Percentiles rank a stretch among this genome's conserved stretches.
Conservation (phyloP, 2,329 filamentous ascomycete genomes). For the Fusarium sublunatum region DNA sequence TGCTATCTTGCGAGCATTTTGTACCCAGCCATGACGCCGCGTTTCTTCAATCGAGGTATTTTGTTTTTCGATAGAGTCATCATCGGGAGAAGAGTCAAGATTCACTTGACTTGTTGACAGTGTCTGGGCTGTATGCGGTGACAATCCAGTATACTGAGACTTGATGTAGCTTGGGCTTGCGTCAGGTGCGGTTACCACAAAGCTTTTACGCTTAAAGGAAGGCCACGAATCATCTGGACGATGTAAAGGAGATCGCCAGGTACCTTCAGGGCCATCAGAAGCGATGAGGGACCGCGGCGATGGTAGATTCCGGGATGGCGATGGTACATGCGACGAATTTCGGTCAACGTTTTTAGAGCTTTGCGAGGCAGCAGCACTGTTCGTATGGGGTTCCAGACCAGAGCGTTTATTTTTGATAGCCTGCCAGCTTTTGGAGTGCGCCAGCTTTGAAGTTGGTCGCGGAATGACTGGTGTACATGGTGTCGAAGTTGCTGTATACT, state of each 20-base stretch:
- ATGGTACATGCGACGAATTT: not conserved
- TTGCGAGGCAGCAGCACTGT: not conserved
- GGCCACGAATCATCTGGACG: conserved; percentile 30
- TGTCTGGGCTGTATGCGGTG: not conserved
- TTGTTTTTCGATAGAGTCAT: not conserved
- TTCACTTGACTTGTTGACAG: not conserved
- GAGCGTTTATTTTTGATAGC: conserved; percentile 11
- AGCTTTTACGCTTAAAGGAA: conserved; percentile 23
- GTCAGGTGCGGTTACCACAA: conserved; percentile 9
- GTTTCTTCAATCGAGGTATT: not conserved
- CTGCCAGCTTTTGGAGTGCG: conserved; percentile 33
- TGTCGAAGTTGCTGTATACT: not conserved
- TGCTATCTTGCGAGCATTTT: conserved; percentile 43
- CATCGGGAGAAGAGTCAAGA: not conserved
- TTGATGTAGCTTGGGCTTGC: conserved; percentile 33
- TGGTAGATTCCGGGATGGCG: not conserved
- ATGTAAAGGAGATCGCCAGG: conserved; percentile 22
- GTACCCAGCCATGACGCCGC: conserved; percentile 28
- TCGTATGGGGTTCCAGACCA: not conserved
- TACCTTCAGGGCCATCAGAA: conserved; percentile 22
- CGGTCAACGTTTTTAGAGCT: not conserved
- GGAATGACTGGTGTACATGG: conserved; percentile 1
- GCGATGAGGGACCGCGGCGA: conserved; percentile 10
- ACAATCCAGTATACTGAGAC: conserved; percentile 28
- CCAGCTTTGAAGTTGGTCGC: conserved; percentile 7